phyloP scores from a whole-genome alignment of 306 rosid species.

The Quillaja saponaria region DNA sequence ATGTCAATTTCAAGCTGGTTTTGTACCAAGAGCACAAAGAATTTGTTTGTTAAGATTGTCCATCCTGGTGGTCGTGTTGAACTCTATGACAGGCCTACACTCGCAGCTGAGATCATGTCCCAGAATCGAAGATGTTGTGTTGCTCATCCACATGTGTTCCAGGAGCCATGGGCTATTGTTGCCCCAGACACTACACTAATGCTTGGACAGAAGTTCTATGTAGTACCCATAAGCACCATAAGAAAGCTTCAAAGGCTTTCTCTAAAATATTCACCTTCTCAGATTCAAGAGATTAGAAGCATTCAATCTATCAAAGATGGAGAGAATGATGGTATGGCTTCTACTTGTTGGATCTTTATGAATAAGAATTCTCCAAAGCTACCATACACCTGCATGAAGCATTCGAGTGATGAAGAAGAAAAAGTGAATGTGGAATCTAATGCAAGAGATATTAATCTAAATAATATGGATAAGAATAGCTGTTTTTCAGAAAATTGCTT shows the following conservation, averaged over 20 bases:
- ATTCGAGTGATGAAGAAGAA: slow-evolving; percentile 11
- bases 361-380: slow-evolving; percentile 28
- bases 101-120: slow-evolving; percentile 54
- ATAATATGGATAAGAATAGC: slow-evolving; percentile 8
- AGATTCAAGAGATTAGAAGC: slow-evolving; percentile 23
- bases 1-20: slow-evolving; percentile 55
- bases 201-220: slow-evolving; percentile 64
- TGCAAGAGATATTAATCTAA: slow-evolving; percentile 13
- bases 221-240: slow-evolving; percentile 55
- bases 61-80: slow-evolving; percentile 63
- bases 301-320: slow-evolving; percentile 23
- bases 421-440: slow-evolving; percentile 14
- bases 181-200: slow-evolving; percentile 57
- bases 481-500: slow-evolving; percentile 24
- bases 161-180: slow-evolving; percentile 74
- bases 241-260: slow-evolving; percentile 59
- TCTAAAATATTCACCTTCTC: slow-evolving; percentile 42
- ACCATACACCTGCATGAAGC: slow-evolving; percentile 19
- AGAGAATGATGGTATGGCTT: slow-evolving; percentile 27
- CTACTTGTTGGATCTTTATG: slow-evolving; percentile 36
- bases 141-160: slow-evolving; percentile 55
- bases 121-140: slow-evolving; percentile 55
- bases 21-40: slow-evolving; percentile 43
- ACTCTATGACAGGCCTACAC: slow-evolving; percentile 58
- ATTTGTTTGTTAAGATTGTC: slow-evolving; percentile 50